phyloP scores from a whole-genome alignment of 495 filamentous ascomycete genomes.

The Penicillium egyptiacum region DNA sequence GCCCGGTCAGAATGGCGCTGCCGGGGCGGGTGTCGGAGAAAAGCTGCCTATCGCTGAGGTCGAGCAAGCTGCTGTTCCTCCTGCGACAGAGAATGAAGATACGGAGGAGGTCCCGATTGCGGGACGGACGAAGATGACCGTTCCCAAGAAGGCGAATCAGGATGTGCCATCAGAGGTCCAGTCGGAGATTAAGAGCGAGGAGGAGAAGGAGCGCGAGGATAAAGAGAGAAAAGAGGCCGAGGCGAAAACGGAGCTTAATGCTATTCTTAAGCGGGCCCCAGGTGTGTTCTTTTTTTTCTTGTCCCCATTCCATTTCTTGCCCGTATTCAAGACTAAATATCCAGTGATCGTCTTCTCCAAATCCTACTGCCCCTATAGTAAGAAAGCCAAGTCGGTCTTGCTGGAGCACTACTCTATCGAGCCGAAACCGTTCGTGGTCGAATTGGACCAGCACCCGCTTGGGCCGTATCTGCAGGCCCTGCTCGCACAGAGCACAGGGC shows the following conservation, averaged over 20 bases:
- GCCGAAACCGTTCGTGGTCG: slow-evolving; percentile 82
- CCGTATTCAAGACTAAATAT: slow-evolving; percentile 17
- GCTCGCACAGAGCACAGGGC: slow-evolving; percentile 69
- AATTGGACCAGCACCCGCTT: slow-evolving; percentile 79
- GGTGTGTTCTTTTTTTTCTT: slow-evolving; percentile 52
- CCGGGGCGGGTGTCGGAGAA: slow-evolving; percentile 13
- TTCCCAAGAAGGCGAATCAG: slow-evolving; percentile 42
- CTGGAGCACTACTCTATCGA: slow-evolving; percentile 78
- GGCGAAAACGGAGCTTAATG: slow-evolving; percentile 61
- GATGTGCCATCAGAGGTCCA: slow-evolving; percentile 2
- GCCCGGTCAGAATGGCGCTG: slow-evolving; percentile 35
- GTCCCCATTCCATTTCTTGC: slow-evolving; percentile 1
- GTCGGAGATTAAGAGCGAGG: slow-evolving; percentile 16
- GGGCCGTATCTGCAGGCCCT: slow-evolving; percentile 68
- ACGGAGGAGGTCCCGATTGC: slow-evolving; percentile 58
- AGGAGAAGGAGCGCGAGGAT: slow-evolving; percentile 23
- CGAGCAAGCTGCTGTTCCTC: slow-evolving; percentile 50
- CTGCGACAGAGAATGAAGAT: slow-evolving; percentile 32
- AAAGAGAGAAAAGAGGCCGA: slow-evolving; percentile 29
- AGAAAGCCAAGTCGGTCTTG: slow-evolving; percentile 77
- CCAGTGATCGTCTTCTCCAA: slow-evolving; percentile 95
- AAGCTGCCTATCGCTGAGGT: slow-evolving; percentile 47
- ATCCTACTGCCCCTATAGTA: slow-evolving; percentile 83
- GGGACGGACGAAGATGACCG: slow-evolving; percentile 63
- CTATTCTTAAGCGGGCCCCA: slow-evolving; percentile 76